Evolutionary conservation across 768 basidiomycete genomes (phyloP), one percentile per base, ranked within the genome.

Genomic region (Collybia sordida): DNA sequence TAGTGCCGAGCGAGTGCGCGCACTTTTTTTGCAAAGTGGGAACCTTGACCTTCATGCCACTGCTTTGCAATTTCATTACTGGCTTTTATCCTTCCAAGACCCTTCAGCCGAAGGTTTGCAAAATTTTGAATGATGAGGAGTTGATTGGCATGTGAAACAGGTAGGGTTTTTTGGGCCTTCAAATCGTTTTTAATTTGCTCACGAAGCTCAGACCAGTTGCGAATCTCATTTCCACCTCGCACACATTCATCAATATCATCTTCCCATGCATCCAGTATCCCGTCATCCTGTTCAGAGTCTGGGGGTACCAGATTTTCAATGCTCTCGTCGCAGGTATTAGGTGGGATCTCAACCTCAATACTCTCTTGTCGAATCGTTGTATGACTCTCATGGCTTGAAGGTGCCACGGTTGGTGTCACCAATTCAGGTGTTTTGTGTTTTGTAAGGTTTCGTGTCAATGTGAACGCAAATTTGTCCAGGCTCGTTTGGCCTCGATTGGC

Each of bases 1-100:
- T 72, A 73, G 52, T 73, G 68, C 3, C 57, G 51, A 38, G 69
- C 65, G 8, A 73, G 59, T 5, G 61, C 61, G 1, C 62, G 47
- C 12, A 72, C 53, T 1, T 53, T 48, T 3, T 61, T 52, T 0
- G 69, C 61, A 57, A 63, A 66, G 19, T 58, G 52, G 15, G 21
- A 37, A 6, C 64, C 65, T 34, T 57, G 40, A 3, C 58, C 58
- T 27, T 59, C 54, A 44, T 64, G 64, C 64, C 64, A 66, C 24
- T 64, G 64, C 3, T 14, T 6, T 28, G 63, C 59, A 52, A 68
- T 65, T 46, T 66, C 52, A 2, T 49, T 1, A 43, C 64, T 64
- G 22, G 63, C 65, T 28, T 39, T 45, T 24, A 63, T 63, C 3
- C 46, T 39, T 4, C 35, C 15, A 22, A 38, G 23, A 11, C 65